Percentiles rank a stretch among this genome's conserved stretches.
Evolutionary conservation across 768 basidiomycete genomes (phyloP).

Genomic region (Auriscalpium orientale): DNA sequence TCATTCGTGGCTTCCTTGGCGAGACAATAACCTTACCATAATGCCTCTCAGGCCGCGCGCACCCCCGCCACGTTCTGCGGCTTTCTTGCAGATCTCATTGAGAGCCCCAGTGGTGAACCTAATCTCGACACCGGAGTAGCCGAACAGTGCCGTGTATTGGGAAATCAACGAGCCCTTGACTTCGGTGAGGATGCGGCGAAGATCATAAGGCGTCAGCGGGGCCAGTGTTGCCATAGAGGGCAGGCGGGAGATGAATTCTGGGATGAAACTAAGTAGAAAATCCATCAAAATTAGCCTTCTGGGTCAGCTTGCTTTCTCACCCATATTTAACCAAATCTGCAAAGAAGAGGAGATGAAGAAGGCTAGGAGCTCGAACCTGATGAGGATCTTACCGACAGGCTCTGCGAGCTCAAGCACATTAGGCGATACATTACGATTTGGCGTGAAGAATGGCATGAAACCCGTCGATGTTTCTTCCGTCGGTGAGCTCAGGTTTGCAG

Average conservation of each 20-base stretch:
- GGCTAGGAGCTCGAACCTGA: too few species aligned
- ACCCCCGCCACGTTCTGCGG: conserved; percentile 78
- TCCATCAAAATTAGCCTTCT: not conserved
- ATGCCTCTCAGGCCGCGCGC: conserved; percentile 86
- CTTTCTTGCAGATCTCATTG: conserved; percentile 73
- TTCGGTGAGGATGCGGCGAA: conserved; percentile 86
- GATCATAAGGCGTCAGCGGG: conserved; percentile 71
- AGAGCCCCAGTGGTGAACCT: conserved; percentile 78
- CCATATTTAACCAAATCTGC: conserved; percentile 83
- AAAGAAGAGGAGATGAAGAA: conserved; percentile 3
- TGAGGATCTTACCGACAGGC: conserved; percentile 42
- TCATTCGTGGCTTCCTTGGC: not conserved
- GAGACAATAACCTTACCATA: conserved; percentile 43
- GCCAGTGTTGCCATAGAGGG: conserved; percentile 84
- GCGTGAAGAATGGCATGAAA: conserved; percentile 67
- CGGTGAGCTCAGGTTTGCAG: conserved; percentile 39
- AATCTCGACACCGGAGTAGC: conserved; percentile 78
- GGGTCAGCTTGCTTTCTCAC: conserved; percentile 22
- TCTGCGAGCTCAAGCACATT: conserved; percentile 65
- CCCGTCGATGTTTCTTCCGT: conserved; percentile 29
- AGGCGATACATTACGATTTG: conserved; percentile 49
- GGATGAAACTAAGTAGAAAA: conserved; percentile 62
- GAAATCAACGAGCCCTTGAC: conserved; percentile 87
- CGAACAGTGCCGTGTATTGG: conserved; percentile 82
- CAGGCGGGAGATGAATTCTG: conserved; percentile 91